Percentiles rank a stretch among this genome's conserved stretches.
Evolutionary conservation across 257 asterid genomes (phyloP).

Genomic region (Plantago elongata): DNA sequence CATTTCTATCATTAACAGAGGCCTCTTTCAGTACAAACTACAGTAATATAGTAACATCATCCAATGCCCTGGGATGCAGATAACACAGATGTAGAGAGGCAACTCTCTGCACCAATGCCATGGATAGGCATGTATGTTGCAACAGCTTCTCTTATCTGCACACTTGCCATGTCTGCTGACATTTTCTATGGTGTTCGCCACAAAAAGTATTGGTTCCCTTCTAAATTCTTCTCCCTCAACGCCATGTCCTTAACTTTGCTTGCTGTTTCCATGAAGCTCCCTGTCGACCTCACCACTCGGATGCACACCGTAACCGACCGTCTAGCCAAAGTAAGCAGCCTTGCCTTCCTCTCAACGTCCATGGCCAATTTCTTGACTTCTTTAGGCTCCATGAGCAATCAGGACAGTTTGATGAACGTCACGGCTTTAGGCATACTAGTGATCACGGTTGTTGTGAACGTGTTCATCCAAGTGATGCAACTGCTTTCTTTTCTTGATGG

Average conservation of each 20-base stretch:
- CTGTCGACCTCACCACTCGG: constrained; percentile 29
- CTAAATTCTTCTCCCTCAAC: constrained; percentile 30
- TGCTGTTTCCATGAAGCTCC: constrained; percentile 42
- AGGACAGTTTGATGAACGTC: constrained; percentile 24
- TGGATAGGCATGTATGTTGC: constrained; percentile 34
- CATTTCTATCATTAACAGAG: no score
- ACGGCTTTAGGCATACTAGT: constrained; percentile 35
- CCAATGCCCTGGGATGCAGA: no score
- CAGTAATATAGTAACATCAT: no score
- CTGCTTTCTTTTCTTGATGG: background rate
- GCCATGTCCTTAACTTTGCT: constrained; percentile 35
- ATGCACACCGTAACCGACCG: constrained; percentile 18
- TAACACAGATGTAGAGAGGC: no score
- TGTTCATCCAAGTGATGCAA: constrained; percentile 23
- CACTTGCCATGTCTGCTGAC: constrained; percentile 40
- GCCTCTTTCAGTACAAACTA: no score
- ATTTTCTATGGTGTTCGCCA: constrained; percentile 23
- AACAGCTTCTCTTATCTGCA: constrained; percentile 27
- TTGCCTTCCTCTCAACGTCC: constrained; percentile 31
- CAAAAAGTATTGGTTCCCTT: constrained; percentile 39
- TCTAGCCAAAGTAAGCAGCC: constrained; percentile 36
- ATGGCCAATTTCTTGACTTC: constrained; percentile 41
- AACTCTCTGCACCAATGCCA: constrained; percentile 17
- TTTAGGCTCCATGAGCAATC: constrained; percentile 32
- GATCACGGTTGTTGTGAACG: constrained; percentile 23